Evolutionary conservation across 2,329 filamentous ascomycete species (phyloP), one percentile per base, ranked within the genome.

Genomic region (Aspergillus quadricinctus): DNA sequence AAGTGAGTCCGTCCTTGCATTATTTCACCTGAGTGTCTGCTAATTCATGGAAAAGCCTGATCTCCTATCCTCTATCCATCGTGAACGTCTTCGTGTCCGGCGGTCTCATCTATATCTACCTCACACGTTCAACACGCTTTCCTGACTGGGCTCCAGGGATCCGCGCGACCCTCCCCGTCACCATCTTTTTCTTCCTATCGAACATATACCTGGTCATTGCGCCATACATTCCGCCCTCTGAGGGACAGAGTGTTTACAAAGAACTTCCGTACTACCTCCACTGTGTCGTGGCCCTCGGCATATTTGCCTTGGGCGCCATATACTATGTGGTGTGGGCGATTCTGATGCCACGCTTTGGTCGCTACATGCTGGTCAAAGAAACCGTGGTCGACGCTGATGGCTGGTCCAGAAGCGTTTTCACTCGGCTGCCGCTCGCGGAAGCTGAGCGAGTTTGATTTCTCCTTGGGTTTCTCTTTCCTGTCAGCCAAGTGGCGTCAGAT

Each of bases 371-470:
- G 9, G 77, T 83, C 2, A 78, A 81, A 55, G 80, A 85, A 69
- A 77, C 74, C 0, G 68, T 78, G 1, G 69, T 87, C 7, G 81
- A 84, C 58, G 77, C 82, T 45, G 85, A 88, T 66, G 84, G 85
- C 1, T 88, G 85, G 85, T 83, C 84, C 62, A 75, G 81, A 31
- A 83, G 75, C 53, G 76, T 81, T 2, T 86, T 86, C 64, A 70
- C 76, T 2, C 76, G 68, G 56, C 68, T 75, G 58, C 79, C 81
- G 7, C 37, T 66, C 35, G 53, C 57, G 37, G 23, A 56, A n/a
- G 57, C 53, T n/a, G 46, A 55, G 23, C 51, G 19, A 46, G 43
- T 35, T n/a, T 43, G 19, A 43, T 54, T 23, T 58, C 54, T 6
- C 31, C 14, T 45, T 61, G 54, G 45, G 21, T n/a, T 29, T 41